Conservation (phyloP, 2,329 filamentous ascomycete species). For the Monosporascus sp. region DNA sequence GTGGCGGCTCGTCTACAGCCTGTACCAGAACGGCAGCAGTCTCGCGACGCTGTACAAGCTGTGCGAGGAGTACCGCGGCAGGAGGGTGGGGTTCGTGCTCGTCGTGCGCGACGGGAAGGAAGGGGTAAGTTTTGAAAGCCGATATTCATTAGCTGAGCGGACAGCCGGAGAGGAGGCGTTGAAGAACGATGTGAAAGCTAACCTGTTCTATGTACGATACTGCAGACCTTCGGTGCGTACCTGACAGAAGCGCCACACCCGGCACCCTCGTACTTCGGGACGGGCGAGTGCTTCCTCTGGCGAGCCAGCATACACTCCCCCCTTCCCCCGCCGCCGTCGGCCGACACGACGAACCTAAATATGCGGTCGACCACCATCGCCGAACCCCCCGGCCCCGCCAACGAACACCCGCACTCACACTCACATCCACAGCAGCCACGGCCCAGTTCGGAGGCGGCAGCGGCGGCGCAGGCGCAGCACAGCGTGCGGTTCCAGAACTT, state of each 20-base stretch:
- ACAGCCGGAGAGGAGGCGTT: background rate
- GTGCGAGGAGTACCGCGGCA: slow-evolving; percentile 60
- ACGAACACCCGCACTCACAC: slow-evolving; percentile 26
- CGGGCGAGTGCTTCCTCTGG: slow-evolving; percentile 94
- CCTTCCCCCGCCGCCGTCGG: slow-evolving; percentile 65
- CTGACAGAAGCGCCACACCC: slow-evolving; percentile 84
- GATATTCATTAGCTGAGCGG: background rate
- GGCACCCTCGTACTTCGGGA: slow-evolving; percentile 82
- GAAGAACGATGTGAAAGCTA: too few species aligned
- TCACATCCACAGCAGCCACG: slow-evolving; percentile 20
- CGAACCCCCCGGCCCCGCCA: slow-evolving; percentile 22
- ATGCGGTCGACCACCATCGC: slow-evolving; percentile 39
- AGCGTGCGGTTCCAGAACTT: slow-evolving; percentile 94
- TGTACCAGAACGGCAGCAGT: slow-evolving; percentile 89
- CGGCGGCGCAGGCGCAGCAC: slow-evolving; percentile 49
- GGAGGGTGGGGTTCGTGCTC: slow-evolving; percentile 82
- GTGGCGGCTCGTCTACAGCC: slow-evolving; percentile 82
- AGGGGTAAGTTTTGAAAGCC: slow-evolving; percentile 50
- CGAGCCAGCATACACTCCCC: slow-evolving; percentile 63
- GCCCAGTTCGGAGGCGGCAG: slow-evolving; percentile 1
- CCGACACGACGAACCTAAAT: slow-evolving; percentile 43
- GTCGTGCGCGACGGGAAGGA: slow-evolving; percentile 75
- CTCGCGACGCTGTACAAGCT: slow-evolving; percentile 81
- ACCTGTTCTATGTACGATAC: too few species aligned
- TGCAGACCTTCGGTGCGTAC: slow-evolving; percentile 82